Evolutionary conservation across 495 filamentous ascomycete species (phyloP), one percentile per base, ranked within the genome.

Genomic region (Daldinia childiae): DNA sequence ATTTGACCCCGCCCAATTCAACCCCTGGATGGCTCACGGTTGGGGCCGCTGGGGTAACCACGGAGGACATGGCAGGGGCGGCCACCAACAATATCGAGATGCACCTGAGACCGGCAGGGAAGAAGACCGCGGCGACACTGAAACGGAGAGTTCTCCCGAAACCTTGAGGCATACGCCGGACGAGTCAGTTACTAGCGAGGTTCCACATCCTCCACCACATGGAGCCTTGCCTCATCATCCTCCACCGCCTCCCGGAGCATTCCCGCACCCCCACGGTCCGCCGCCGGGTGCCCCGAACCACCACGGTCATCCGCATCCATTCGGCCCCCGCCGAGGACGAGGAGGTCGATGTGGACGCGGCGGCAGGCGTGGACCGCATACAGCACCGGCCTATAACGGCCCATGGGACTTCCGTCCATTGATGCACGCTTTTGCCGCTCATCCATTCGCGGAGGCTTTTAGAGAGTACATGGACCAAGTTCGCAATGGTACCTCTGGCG

Each of bases 371-470:
- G 56, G 73, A 66, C 57, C 30, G 43, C 69, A 36, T 27, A 26
- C 50, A 26, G 56, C 67, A 32, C 69, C 77, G 15, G 4, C 29
- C 45, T 73, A 67, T 12, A 69, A 55, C 11, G 68, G 65, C 6
- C 71, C 74, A 24, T 82, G 82, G 71, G 80, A 85, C 69, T 76
- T 86, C 72, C 77, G 64, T 34, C 75, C 62, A 45, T 80, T 80
- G 72, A 78, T 82, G 69, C 74, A 73, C 58, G 75, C 77, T 36
- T 72, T 82, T 24, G 78, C 75, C 43, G 64, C 76, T 39, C 79
- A 83, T 41, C 82, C 83, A 29, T 80, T 81, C 57, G 81, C 80
- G 6, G 81, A 82, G 50, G 73, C 77, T 2, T 65, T 83, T 51
- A 79, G 80, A 65, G 69, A 80, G 24, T 80, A 79, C 63, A 68